Evolutionary conservation across 164 flowering plant species (phyloP), one percentile per base, ranked within the genome.

Genomic region (Vitis riparia): DNA sequence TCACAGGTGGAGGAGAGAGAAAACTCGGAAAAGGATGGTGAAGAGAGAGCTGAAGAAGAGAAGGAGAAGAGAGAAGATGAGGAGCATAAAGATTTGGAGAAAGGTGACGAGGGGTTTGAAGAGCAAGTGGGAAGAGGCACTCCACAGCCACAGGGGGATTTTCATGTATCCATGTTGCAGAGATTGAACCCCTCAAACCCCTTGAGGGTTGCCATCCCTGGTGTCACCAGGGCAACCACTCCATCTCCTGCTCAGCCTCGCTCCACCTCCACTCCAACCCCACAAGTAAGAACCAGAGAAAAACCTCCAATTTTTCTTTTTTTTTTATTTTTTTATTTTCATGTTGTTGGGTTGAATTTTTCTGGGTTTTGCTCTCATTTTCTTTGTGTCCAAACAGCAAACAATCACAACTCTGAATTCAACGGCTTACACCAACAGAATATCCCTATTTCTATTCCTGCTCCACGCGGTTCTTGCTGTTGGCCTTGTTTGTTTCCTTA

Each of bases 111-210:
- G 74, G 80, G 62, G 11, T 51, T 30, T 37, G 27, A 67, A 51
- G 69, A 63, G 47, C 65, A 66, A 63, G 70, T 30, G 61, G 66
- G 8, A 55, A 37, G 13, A 1, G 30, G 56, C 3, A 55, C 55
- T 10, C 12, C 16, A 8, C 19, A 32, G 14, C 12, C 68, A 2
- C 68, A 61, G 7, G 16, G 50, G 16, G 76, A 80, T 15, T 65
- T 76, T 19, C 72, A 68, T 51, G 66, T 67, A 1, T 75, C 86
- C 13, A 85, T 49, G 77, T 57, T 86, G 78, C 82, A 80, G 12
- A 84, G 78, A 62, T 66, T 89, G 76, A 85, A 87, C 59, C 84
- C 86, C 3, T 72, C 89, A 16, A 89, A 89, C 73, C 94, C 94
- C 74, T 59, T 89, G 16, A 83, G 94, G 48, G 79, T 89, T 13